Conservation (phyloP, 495 filamentous ascomycete genomes). For the Penicillium taxi region DNA sequence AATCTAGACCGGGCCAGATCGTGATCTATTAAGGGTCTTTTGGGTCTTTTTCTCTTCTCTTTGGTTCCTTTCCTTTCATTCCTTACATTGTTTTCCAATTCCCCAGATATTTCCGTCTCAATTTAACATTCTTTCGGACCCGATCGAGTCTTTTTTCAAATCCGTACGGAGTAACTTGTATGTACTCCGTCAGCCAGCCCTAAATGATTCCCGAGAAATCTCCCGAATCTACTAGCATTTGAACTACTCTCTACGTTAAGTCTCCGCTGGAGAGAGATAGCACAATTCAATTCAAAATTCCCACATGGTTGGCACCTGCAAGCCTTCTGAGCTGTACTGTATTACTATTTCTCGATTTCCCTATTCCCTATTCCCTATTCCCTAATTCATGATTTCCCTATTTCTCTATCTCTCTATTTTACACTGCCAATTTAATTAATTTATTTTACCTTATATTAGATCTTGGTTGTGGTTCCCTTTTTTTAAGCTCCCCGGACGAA, state of each 20-base stretch:
- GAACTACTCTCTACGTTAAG: too few relatives aligned
- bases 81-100: not conserved
- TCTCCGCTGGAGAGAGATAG: too few relatives aligned
- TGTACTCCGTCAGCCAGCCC: not conserved
- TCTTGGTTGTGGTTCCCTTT: too few relatives aligned
- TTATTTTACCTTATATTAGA: not conserved
- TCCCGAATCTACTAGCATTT: too few relatives aligned
- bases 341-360: constrained; percentile 3
- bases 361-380: too few relatives aligned
- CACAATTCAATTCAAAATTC: constrained; percentile 3
- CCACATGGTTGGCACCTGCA: constrained; percentile 41
- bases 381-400: constrained; percentile 4
- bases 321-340: constrained; percentile 11
- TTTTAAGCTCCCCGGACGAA: constrained; percentile 11
- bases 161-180: too few relatives aligned
- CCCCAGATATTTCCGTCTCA: not conserved
- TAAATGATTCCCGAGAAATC: not conserved
- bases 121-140: not conserved
- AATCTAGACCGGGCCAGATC: not conserved
- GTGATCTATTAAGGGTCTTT: not conserved
- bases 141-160: not conserved
- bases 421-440: too few relatives aligned
- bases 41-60: not conserved
- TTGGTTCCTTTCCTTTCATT: not conserved
- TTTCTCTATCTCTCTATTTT: not conserved